A percentile compares a stretch with the other conserved stretches of the same genome.
Conservation (phyloP, 306 rosid genomes). For the Gastrolobium bilobum region DNA sequence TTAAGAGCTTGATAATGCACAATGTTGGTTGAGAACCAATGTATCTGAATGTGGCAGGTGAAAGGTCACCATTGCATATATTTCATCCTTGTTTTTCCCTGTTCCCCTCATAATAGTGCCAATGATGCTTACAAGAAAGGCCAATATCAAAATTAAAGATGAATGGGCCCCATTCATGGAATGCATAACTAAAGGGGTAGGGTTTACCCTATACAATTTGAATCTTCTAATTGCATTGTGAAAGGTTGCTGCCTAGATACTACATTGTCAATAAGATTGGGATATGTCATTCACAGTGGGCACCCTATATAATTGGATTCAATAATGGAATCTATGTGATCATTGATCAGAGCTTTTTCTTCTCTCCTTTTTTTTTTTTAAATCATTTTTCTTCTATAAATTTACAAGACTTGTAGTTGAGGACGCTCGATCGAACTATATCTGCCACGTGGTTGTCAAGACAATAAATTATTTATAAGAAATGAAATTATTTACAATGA, state of each 20-base stretch:
- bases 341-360: slow-evolving; percentile 8
- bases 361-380: not conserved
- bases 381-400: not conserved
- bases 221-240: slow-evolving; percentile 42
- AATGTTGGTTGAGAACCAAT: slow-evolving; percentile 31
- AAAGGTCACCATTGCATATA: slow-evolving; percentile 40
- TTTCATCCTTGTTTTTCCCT: not conserved
- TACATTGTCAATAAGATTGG: slow-evolving; percentile 49
- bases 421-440: not conserved
- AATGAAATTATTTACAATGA: not conserved
- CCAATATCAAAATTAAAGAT: slow-evolving; percentile 47
- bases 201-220: slow-evolving; percentile 41
- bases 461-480: not conserved
- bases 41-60: slow-evolving; percentile 36
- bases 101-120: slow-evolving; percentile 35
- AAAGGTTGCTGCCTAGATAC: slow-evolving; percentile 39
- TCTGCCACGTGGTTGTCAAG: slow-evolving; percentile 24
- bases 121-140: slow-evolving; percentile 50
- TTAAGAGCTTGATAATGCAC: slow-evolving; percentile 2
- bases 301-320: slow-evolving; percentile 50
- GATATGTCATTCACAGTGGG: slow-evolving; percentile 41
- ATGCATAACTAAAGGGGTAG: slow-evolving; percentile 35
- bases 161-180: slow-evolving; percentile 39
- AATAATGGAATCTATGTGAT: slow-evolving; percentile 45
- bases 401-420: slow-evolving; percentile 29